Percentiles rank a stretch among this genome's conserved stretches.
These are phyloP conservation scores for Posidonia oceanica DNA, from an alignment of 116 monocot genomes.

Conservation along the genomic window DNA sequence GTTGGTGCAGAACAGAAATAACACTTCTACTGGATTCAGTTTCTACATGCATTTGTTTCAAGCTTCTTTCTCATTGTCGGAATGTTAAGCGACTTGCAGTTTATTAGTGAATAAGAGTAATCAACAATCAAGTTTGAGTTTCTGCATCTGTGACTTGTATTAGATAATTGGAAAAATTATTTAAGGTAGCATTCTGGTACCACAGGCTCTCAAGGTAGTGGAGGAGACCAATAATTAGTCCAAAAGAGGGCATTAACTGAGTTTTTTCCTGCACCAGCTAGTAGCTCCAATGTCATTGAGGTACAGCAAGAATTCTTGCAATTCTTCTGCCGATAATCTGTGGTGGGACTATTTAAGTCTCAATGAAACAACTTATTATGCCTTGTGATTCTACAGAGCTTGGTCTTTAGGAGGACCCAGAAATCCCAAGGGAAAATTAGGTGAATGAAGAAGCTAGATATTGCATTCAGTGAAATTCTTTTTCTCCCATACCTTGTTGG, in stretches of 20 bases:
- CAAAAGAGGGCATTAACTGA: conserved; percentile 40
- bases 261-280: conserved; percentile 48
- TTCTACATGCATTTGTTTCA: no score
- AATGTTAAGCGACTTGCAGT: no score
- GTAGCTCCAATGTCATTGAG: conserved; percentile 11
- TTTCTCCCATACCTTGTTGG: neutral
- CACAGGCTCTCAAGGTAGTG: conserved; percentile 23
- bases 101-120: no score
- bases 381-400: neutral
- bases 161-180: no score
- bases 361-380: neutral
- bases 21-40: no score
- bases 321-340: neutral
- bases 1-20: no score
- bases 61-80: no score
- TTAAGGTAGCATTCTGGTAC: conserved; percentile 27
- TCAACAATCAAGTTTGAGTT: no score
- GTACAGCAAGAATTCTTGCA: neutral
- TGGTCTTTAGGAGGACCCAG: neutral
- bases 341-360: neutral
- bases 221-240: conserved; percentile 40
- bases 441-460: neutral
- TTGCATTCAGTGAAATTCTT: neutral
- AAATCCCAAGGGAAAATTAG: neutral
- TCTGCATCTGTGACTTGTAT: no score